phyloP scores from a whole-genome alignment of 805 yeast genomes.

The Saccharomycodes ludwigii region DNA sequence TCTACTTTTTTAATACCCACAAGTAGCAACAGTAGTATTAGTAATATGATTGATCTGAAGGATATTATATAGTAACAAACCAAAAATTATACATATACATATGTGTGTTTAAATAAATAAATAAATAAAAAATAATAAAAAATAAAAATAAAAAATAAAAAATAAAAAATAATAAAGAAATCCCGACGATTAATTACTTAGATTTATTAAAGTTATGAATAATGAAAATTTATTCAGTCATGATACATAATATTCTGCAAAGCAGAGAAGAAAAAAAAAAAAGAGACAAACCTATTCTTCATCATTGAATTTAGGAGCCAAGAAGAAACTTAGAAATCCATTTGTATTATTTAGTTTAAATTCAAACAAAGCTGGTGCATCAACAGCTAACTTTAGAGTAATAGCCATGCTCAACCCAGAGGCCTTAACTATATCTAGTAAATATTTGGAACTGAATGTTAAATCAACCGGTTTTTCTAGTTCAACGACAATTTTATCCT shows the following conservation, averaged over 20 bases:
- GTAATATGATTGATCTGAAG: too few species aligned
- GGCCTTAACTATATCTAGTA: slow-evolving; percentile 86
- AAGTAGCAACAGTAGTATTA: too few species aligned
- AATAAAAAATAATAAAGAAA: too few species aligned
- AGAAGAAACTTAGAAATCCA: slow-evolving; percentile 88
- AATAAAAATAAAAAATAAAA: too few species aligned
- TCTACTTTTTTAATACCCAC: slow-evolving; percentile 47
- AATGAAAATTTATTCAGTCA: too few species aligned
- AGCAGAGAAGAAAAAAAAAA: slow-evolving; percentile 2
- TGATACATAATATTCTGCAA: too few species aligned
- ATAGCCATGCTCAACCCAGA: slow-evolving; percentile 64
- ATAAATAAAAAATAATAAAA: too few species aligned
- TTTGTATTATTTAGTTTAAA: slow-evolving; percentile 60
- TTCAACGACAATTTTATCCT: slow-evolving; percentile 59
- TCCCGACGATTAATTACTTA: too few species aligned
- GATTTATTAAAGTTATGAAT: too few species aligned
- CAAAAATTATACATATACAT: too few species aligned
- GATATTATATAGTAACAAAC: too few species aligned
- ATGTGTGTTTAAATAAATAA: too few species aligned
- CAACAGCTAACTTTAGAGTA: slow-evolving; percentile 76
- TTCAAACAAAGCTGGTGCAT: slow-evolving; percentile 89
- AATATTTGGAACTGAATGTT: slow-evolving; percentile 84
- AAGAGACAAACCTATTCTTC: slow-evolving; percentile 61
- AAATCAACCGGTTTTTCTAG: slow-evolving; percentile 79
- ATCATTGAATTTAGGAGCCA: slow-evolving; percentile 96